phyloP scores from a whole-genome alignment of 192 early-diverging fungal species.

The Jimgerdemannia lactiflua region DNA sequence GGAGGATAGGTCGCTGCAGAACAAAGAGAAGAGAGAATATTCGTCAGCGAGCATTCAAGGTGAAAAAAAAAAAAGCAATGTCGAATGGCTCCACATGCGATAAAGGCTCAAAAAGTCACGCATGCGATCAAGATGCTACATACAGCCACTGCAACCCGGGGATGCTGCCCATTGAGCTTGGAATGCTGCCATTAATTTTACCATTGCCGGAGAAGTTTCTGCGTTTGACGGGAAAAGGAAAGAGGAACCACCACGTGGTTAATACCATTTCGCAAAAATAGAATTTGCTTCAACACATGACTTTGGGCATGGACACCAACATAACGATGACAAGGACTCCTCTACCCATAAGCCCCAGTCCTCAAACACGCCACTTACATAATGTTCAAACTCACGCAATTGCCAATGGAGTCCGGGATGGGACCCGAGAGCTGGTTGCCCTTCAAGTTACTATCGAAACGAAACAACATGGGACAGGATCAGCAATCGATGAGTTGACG shows the following conservation, averaged over 20 bases:
- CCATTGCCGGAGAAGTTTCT: not conserved
- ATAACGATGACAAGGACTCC: no score
- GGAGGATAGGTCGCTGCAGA: conserved; percentile 26
- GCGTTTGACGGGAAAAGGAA: not conserved
- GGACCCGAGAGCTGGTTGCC: conserved; percentile 5
- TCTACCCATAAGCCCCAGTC: no score
- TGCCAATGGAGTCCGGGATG: conserved; percentile 8
- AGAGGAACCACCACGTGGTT: no score
- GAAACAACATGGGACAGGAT: not conserved
- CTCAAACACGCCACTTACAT: not conserved
- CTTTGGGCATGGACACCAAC: no score
- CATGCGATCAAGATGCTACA: not conserved
- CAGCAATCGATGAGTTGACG: no score
- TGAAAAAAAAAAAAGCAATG: no score
- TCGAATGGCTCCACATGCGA: no score
- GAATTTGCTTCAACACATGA: no score
- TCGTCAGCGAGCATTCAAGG: no score
- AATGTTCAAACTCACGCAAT: not conserved
- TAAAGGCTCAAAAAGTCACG: no score
- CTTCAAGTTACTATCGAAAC: conserved; percentile 9
- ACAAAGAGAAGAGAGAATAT: no score
- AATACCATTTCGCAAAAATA: no score
- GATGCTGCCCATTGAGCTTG: conserved; percentile 15
- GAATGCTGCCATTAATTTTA: conserved; percentile 21
- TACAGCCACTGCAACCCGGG: conserved; percentile 16